A percentile compares a stretch with the other conserved stretches of the same genome.
Evolutionary conservation across 371 early-diverging fungal species (phyloP).

Genomic region (Ordospora pajunii): DNA sequence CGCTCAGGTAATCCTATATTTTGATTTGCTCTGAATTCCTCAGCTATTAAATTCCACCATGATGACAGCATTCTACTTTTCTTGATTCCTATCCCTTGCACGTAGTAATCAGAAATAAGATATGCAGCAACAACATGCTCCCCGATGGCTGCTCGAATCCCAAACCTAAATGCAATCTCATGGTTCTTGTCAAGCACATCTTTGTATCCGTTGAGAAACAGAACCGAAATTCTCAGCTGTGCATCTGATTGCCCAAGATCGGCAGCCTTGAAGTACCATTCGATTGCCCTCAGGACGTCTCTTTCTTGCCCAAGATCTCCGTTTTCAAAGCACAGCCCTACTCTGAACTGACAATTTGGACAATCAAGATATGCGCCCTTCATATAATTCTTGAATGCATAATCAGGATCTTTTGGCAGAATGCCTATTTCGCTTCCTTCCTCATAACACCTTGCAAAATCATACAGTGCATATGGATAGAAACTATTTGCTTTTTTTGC

Average conservation of each 20-base stretch:
- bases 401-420: conserved; percentile 13
- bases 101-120: conserved; percentile 39
- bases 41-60: conserved; percentile 60
- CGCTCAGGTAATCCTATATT: background rate
- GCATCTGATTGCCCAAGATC: conserved; percentile 58
- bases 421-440: background rate
- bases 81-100: conserved; percentile 43
- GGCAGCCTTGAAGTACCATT: conserved; percentile 56
- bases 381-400: conserved; percentile 50
- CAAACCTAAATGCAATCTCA: conserved; percentile 43
- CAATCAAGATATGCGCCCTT: conserved; percentile 57
- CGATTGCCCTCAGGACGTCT: conserved; percentile 20
- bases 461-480: conserved; percentile 60
- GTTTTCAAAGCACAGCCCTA: conserved; percentile 53
- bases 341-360: conserved; percentile 54
- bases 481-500: conserved; percentile 47
- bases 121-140: conserved; percentile 39
- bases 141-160: conserved; percentile 42
- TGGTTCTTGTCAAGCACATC: background rate
- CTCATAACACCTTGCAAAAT: conserved; percentile 60
- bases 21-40: conserved; percentile 9
- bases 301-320: conserved; percentile 50
- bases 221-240: conserved; percentile 29
- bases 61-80: conserved; percentile 32
- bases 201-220: conserved; percentile 21